Percentiles rank a stretch among this genome's conserved stretches.
Evolutionary conservation across 768 basidiomycete species (phyloP).

Genomic region (Saitozyma sp.): DNA sequence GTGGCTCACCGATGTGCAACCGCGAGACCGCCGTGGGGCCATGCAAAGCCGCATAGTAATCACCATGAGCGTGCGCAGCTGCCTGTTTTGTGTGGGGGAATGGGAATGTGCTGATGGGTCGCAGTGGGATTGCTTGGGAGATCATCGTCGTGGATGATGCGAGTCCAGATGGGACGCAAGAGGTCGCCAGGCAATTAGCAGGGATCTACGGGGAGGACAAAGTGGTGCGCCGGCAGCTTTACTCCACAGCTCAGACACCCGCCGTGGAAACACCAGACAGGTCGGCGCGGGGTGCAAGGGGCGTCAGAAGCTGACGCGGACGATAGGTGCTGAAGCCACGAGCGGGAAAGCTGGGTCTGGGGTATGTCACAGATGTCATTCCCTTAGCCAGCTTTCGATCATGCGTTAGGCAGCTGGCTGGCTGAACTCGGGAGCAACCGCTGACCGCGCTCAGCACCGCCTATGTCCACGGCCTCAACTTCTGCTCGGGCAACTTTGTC

Average conservation of each 20-base stretch:
- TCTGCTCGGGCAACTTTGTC: slow-evolving; percentile 86
- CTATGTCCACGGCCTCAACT: slow-evolving; percentile 87
- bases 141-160: slow-evolving; percentile 89
- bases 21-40: not conserved
- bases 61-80: not conserved
- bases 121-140: slow-evolving; percentile 76
- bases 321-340: slow-evolving; percentile 76
- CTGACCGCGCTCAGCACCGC: slow-evolving; percentile 65
- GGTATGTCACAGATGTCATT: slow-evolving; percentile 63
- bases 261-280: too few relatives aligned
- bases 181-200: slow-evolving; percentile 78
- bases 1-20: not conserved
- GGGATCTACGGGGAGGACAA: slow-evolving; percentile 77
- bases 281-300: not conserved
- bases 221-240: slow-evolving; percentile 60
- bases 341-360: slow-evolving; percentile 85
- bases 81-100: too few relatives aligned
- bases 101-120: slow-evolving; percentile 9
- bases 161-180: slow-evolving; percentile 89
- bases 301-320: slow-evolving; percentile 3
- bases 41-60: not conserved
- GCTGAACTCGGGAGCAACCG: not conserved
- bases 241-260: not conserved
- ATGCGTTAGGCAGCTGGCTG: too few relatives aligned
- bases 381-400: not conserved